A percentile compares a stretch with the other conserved stretches of the same genome.
These are phyloP conservation scores for Colletotrichum sp. DNA, from an alignment of 2,329 filamentous ascomycete species.

Conservation along the genomic window DNA sequence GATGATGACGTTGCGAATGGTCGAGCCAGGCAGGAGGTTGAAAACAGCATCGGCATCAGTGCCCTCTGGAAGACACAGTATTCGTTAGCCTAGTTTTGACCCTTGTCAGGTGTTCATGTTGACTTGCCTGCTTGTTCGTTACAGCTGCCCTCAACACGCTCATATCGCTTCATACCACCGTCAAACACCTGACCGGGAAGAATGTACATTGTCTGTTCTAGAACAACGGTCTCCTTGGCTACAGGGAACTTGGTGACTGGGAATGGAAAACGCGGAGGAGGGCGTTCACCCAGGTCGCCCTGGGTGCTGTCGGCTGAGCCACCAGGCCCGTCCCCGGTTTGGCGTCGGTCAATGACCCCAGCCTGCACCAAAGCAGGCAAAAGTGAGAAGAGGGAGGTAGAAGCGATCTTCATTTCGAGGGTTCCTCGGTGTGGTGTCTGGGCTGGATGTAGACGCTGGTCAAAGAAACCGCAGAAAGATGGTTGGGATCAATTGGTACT, in stretches of 20 bases:
- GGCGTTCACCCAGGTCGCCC: slow-evolving; percentile 29
- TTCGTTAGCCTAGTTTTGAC: not conserved
- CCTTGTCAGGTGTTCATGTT: not conserved
- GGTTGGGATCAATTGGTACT: not conserved
- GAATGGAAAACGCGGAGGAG: slow-evolving; percentile 32
- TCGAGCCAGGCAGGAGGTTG: slow-evolving; percentile 38
- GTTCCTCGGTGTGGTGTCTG: not conserved
- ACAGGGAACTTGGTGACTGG: slow-evolving; percentile 33
- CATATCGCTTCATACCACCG: slow-evolving; percentile 41
- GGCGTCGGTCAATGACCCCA: slow-evolving; percentile 23
- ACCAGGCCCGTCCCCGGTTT: slow-evolving; percentile 28
- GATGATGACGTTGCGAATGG: slow-evolving; percentile 43
- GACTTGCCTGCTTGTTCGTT: slow-evolving; percentile 38
- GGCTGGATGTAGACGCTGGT: too few species aligned
- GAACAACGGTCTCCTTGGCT: slow-evolving; percentile 30
- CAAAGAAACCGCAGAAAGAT: not conserved
- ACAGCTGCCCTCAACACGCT: slow-evolving; percentile 45
- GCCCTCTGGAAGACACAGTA: slow-evolving; percentile 34
- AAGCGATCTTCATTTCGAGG: slow-evolving; percentile 25
- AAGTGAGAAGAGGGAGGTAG: slow-evolving; percentile 23
- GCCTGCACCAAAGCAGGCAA: slow-evolving; percentile 24
- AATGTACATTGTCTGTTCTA: slow-evolving; percentile 34
- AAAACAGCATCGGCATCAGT: slow-evolving; percentile 44
- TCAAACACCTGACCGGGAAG: slow-evolving; percentile 36
- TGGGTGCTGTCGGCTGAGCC: slow-evolving; percentile 29